Conservation (phyloP, 805 yeast genomes). For the Sungouiella blattae region DNA sequence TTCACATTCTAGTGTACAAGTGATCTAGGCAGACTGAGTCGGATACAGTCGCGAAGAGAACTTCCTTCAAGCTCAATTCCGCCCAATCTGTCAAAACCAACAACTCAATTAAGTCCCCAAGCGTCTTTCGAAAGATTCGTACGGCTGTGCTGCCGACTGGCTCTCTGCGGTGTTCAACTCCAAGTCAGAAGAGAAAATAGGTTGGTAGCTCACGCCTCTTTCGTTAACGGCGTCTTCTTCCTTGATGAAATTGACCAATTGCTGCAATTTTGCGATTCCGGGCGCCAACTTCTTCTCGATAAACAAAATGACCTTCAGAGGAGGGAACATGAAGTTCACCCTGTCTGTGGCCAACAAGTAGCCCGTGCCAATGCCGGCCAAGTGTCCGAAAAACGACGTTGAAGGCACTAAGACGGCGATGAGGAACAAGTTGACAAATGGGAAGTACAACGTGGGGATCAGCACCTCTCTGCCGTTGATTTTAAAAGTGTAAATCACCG, state of each 20-base stretch:
- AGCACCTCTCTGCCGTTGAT: conserved; percentile 34
- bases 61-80: too few species aligned
- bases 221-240: conserved; percentile 57
- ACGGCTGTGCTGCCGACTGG: conserved; percentile 1
- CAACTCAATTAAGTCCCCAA: conserved; percentile 7
- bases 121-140: conserved; percentile 14
- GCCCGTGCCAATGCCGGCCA: conserved; percentile 65
- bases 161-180: conserved; percentile 12
- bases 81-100: too few species aligned
- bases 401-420: conserved; percentile 56
- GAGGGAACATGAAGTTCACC: conserved; percentile 60
- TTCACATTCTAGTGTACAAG: too few species aligned
- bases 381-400: conserved; percentile 72
- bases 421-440: conserved; percentile 48
- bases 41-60: too few species aligned
- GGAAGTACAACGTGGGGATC: conserved; percentile 59
- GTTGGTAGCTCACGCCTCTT: conserved; percentile 33
- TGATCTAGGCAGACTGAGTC: too few species aligned
- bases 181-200: conserved; percentile 23
- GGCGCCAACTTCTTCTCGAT: conserved; percentile 56
- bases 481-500: conserved; percentile 33
- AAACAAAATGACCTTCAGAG: conserved; percentile 57
- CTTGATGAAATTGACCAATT: conserved; percentile 50
- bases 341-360: conserved; percentile 57
- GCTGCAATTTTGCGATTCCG: conserved; percentile 52